Evolutionary conservation across 495 filamentous ascomycete genomes (phyloP).

Genomic region (Elaphomyces granulatus): DNA sequence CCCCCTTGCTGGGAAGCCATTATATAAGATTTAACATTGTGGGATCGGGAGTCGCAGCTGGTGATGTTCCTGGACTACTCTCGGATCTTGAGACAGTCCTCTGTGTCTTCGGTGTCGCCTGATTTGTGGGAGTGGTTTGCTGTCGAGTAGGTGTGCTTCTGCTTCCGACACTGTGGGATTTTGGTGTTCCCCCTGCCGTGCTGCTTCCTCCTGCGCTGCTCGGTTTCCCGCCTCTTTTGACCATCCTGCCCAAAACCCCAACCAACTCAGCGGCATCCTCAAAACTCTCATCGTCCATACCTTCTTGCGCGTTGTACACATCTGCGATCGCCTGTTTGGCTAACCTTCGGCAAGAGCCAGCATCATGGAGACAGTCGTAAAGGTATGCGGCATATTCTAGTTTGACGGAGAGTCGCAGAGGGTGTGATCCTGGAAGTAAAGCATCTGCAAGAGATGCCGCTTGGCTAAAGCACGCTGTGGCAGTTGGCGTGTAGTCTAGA

Average conservation of each 20-base stretch:
- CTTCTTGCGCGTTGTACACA: slow-evolving; percentile 79
- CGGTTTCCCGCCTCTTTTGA: slow-evolving; percentile 44
- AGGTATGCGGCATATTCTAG: slow-evolving; percentile 91
- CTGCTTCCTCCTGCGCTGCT: slow-evolving; percentile 20
- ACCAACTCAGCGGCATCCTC: slow-evolving; percentile 65
- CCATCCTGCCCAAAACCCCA: slow-evolving; percentile 60
- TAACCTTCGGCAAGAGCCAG: slow-evolving; percentile 52
- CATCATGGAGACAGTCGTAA: slow-evolving; percentile 83
- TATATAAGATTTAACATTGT: no score
- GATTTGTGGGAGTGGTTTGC: not conserved
- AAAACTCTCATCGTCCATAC: slow-evolving; percentile 84
- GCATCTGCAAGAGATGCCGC: slow-evolving; percentile 58
- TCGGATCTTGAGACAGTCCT: no score
- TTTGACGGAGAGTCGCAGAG: slow-evolving; percentile 78
- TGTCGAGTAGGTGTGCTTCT: no score
- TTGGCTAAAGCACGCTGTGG: slow-evolving; percentile 66
- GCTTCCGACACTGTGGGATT: not conserved
- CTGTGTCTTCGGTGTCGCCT: not conserved
- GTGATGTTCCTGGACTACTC: no score
- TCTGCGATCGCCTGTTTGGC: slow-evolving; percentile 77
- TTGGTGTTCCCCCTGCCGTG: slow-evolving; percentile 5
- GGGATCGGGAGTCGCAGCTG: no score
- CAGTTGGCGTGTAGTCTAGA: slow-evolving; percentile 68
- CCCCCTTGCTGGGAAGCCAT: no score
- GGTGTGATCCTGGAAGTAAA: slow-evolving; percentile 73